Evolutionary conservation across 2,329 filamentous ascomycete species (phyloP).

Genomic region (Sclerotinia subarctica): DNA sequence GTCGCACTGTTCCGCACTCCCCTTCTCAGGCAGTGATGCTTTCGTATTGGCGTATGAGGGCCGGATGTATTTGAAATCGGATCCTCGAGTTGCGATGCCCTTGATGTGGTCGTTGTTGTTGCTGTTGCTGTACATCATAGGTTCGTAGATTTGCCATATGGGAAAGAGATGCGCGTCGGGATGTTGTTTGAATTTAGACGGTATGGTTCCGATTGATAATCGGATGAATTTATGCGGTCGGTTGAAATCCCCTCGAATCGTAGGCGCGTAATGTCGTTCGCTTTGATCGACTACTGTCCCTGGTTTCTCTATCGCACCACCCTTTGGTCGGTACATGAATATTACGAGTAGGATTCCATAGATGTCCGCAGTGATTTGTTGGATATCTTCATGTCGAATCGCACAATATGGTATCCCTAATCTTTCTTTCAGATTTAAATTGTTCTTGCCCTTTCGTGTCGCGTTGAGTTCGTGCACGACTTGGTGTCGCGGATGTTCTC

Average conservation of each 20-base stretch:
- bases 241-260: neutral
- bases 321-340: neutral
- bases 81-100: neutral
- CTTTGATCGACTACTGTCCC: neutral
- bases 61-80: neutral
- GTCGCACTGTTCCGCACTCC: neutral
- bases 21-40: neutral
- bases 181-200: no score
- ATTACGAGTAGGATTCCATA: conserved; percentile 5
- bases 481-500: neutral
- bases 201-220: neutral
- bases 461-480: neutral
- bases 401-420: conserved; percentile 11
- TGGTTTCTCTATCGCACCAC: rapidly evolving
- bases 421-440: neutral
- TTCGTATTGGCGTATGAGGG: neutral
- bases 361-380: conserved; percentile 11
- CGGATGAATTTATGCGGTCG: conserved; percentile 10
- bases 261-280: neutral
- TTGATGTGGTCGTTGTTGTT: no score
- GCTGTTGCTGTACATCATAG: no score
- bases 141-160: conserved; percentile 3
- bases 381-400: conserved; percentile 5
- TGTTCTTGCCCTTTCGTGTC: neutral
- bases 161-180: neutral